Base-by-base conservation (phyloP, 352 stramenopile species). In the Globisporangium sylvaticum region DNA sequence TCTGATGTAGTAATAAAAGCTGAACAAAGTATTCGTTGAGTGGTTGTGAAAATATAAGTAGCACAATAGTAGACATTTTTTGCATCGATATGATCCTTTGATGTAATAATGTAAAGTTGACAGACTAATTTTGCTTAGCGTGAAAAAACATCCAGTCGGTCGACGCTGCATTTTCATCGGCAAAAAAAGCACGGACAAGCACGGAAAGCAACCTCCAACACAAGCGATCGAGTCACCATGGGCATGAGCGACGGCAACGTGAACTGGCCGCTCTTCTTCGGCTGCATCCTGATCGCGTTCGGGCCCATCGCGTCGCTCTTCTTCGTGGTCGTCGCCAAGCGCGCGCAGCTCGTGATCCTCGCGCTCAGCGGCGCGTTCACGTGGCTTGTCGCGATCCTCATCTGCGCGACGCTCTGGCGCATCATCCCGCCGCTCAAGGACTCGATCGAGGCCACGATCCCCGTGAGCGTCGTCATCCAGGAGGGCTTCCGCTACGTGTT, bases 201-300 rank as follows among this genome's bases (percentile, higher is more conserved):
- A 32, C 14, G 27, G 18, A 31, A 22, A 58, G 6, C 14, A 58
- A 31, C 53, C 18, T 25, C 14, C 5, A 58, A 24, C 5, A 12
- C 6, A 39, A 31, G 4, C 31, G 48, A 50, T n/a, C 25, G 29
- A 52, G 32, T 15, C 32, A 76, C 31, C 66, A 93, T 93, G 84
- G 81, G 76, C 52, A 71, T 93, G 31, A 77, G 84, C 76, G 81
- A 90, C 70, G 75, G 78, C 9, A 77, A 73, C 54, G 84, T 94
- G 44, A 92, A 94, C 74, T 95, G 86, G 85, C 85, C 86, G 70
- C 86, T 95, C 10, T 83, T 95, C 63, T 90, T 91, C 67, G 88
- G 88, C 58, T 93, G 82, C 70, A 87, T 93, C 65, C 77, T 95
- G 46, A 80, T 84, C 58, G 88, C 80, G 24, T 94, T 94, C 65